Percentiles rank a stretch among this genome's conserved stretches.
These are phyloP conservation scores for Neolentinus lepideus DNA, from an alignment of 1,284 basidiomycete genomes.

Conservation along the genomic window DNA sequence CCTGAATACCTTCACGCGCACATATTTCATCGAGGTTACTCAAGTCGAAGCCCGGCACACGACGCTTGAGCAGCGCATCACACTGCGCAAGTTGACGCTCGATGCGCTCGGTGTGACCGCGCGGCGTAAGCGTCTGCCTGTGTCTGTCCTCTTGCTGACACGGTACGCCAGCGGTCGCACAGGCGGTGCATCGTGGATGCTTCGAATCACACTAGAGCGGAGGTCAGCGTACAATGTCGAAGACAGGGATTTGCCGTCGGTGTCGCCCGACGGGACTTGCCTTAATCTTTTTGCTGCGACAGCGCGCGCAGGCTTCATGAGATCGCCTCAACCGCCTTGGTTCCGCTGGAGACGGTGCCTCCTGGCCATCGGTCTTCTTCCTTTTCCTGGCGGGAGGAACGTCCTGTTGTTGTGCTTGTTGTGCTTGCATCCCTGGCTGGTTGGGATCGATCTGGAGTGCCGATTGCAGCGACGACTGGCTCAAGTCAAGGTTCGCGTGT, in stretches of 20 bases:
- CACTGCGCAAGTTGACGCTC: slow-evolving; percentile 72
- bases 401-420: slow-evolving; percentile 22
- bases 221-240: slow-evolving; percentile 12
- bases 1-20: slow-evolving; percentile 58
- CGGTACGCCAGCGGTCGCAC: slow-evolving; percentile 64
- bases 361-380: slow-evolving; percentile 53
- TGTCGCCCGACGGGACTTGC: slow-evolving; percentile 80
- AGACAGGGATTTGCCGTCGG: slow-evolving; percentile 75
- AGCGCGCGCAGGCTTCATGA: slow-evolving; percentile 82
- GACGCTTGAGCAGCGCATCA: slow-evolving; percentile 65
- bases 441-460: slow-evolving; percentile 59
- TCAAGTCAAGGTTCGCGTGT: slow-evolving; percentile 33
- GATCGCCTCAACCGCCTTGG: slow-evolving; percentile 74
- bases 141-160: slow-evolving; percentile 83
- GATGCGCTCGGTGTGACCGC: slow-evolving; percentile 72
- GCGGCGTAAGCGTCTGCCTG: slow-evolving; percentile 72
- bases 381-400: slow-evolving; percentile 35
- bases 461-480: slow-evolving; percentile 43
- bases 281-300: slow-evolving; percentile 90
- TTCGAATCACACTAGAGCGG: slow-evolving; percentile 73
- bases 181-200: slow-evolving; percentile 76
- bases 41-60: slow-evolving; percentile 57
- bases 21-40: slow-evolving; percentile 58
- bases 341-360: slow-evolving; percentile 46
- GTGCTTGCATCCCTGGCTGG: slow-evolving; percentile 37